These are phyloP conservation scores for Ramalina peruviana DNA, from an alignment of 495 filamentous ascomycete genomes.

Conservation along the genomic window DNA sequence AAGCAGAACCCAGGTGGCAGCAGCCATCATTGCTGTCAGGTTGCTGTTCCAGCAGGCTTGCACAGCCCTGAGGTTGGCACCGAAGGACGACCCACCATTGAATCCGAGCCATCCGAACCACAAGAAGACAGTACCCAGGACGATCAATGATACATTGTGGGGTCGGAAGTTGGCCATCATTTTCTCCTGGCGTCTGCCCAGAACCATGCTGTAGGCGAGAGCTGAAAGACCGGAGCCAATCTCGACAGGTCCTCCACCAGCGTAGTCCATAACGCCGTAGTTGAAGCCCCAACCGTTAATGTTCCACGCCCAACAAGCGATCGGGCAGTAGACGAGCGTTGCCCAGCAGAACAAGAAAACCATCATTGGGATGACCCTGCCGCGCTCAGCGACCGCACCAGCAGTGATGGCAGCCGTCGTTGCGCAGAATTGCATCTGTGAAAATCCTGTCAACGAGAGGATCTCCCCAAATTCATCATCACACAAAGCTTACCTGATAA, in stretches of 20 bases:
- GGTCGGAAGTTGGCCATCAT: conserved; percentile 96
- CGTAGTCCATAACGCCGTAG: conserved; percentile 92
- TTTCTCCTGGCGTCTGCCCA: conserved; percentile 93
- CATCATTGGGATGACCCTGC: conserved; percentile 86
- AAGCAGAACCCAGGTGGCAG: conserved; percentile 80
- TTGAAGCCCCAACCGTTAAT: conserved; percentile 83
- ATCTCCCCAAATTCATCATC: neutral
- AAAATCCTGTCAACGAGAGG: neutral
- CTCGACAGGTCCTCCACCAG: conserved; percentile 94
- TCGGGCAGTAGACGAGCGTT: conserved; percentile 90
- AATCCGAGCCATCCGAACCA: conserved; percentile 99
- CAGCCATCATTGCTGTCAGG: conserved; percentile 76
- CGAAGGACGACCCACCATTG: conserved; percentile 95
- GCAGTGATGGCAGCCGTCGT: conserved; percentile 87
- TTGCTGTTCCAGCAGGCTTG: conserved; percentile 98
- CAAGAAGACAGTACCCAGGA: conserved; percentile 84
- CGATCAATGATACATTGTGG: conserved; percentile 96
- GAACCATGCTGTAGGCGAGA: conserved; percentile 86
- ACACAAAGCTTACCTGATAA: conserved; percentile 43
- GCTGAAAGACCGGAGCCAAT: conserved; percentile 89
- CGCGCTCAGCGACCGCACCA: conserved; percentile 85
- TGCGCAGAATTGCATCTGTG: conserved; percentile 87
- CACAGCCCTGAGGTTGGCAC: conserved; percentile 83
- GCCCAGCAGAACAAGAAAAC: conserved; percentile 94
- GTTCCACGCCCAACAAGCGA: conserved; percentile 95